A percentile compares a stretch with the other conserved stretches of the same genome.
Conservation (phyloP, 176 grass and related monocot species). For the Alloteropsis semialata region DNA sequence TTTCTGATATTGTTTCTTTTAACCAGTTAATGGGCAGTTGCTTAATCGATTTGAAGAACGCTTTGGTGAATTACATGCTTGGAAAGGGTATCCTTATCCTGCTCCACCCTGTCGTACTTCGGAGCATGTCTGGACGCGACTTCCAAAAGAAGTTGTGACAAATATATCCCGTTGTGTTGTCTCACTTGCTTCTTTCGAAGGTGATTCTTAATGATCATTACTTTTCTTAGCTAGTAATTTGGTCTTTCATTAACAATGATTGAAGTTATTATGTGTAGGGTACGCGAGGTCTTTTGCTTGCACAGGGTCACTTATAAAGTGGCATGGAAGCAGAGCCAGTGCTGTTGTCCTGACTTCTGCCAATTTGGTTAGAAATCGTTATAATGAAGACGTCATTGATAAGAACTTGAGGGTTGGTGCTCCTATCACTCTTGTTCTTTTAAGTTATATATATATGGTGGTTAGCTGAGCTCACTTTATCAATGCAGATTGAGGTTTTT, state of each 20-base stretch:
- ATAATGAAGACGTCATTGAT: background rate
- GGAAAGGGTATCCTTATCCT: slow-evolving; percentile 14
- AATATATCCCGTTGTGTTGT: slow-evolving; percentile 25
- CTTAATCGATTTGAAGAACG: slow-evolving; percentile 12
- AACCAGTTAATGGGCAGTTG: background rate
- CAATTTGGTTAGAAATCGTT: slow-evolving; percentile 12
- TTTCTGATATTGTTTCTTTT: background rate
- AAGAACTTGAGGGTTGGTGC: slow-evolving; percentile 7
- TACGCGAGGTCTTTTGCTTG: slow-evolving; percentile 5
- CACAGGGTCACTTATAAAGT: slow-evolving; percentile 33
- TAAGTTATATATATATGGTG: background rate
- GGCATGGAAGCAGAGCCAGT: background rate
- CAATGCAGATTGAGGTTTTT: slow-evolving; percentile 30
- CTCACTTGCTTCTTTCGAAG: slow-evolving; percentile 12
- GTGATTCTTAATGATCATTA: background rate
- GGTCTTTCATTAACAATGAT: background rate
- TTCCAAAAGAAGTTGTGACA: background rate
- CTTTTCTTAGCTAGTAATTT: background rate
- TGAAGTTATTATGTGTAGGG: too few relatives aligned
- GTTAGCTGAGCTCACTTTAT: background rate
- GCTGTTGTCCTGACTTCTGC: slow-evolving; percentile 28
- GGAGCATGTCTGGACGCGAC: background rate
- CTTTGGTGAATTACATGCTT: slow-evolving; percentile 27
- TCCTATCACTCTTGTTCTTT: background rate
- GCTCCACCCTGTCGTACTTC: background rate